Base-by-base conservation (phyloP, 169 alveolate species). In the Theileria sp. region DNA sequence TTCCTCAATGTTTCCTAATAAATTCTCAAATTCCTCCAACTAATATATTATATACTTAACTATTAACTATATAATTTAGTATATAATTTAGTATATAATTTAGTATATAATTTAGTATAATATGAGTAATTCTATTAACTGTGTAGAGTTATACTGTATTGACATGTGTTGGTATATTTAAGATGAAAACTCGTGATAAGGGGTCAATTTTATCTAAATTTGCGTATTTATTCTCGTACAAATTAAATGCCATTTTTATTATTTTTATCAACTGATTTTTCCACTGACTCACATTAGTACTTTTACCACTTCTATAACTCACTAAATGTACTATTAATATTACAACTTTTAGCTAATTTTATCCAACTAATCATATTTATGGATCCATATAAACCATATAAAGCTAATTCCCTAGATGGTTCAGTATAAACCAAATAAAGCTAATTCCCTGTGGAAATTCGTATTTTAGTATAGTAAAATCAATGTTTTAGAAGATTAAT, bases 1-100 rank as follows among this genome's bases (percentile, higher is more conserved):
- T 80, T 66, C 30, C 74, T 84, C 61, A 91, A 77, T 65, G 86
- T 67, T 8, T 66, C 86, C 86, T 85, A 66, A 25, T 17, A n/a
- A 0, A 62, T 2, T 44, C 0, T 21, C 0, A 23, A n/a, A 3
- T 9, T 28, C 50, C 54, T 28, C 62, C 10, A 49, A 34, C 12
- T 19, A 10, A 6, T 28, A 9, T n/a, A 23, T 34, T 65, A 13
- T 32, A 32, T 32, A 32, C 36, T 32, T 32, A 32, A 5, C 36
- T 32, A 32, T 32, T 32, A 32, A 32, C 8, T 32, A 32, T 32
- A 32, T 32, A 32, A 32, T 32, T 32, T 32, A 32, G 36, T n/a
- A n/a, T n/a, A 32, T 32, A 32, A 32, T 32, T 32, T n/a, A n/a
- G n/a, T n/a, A n/a, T n/a, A n/a, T n/a, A n/a, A n/a, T n/a, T n/a